phyloP scores from a whole-genome alignment of 1,284 basidiomycete species.

The Ganoderma resinaceum region DNA sequence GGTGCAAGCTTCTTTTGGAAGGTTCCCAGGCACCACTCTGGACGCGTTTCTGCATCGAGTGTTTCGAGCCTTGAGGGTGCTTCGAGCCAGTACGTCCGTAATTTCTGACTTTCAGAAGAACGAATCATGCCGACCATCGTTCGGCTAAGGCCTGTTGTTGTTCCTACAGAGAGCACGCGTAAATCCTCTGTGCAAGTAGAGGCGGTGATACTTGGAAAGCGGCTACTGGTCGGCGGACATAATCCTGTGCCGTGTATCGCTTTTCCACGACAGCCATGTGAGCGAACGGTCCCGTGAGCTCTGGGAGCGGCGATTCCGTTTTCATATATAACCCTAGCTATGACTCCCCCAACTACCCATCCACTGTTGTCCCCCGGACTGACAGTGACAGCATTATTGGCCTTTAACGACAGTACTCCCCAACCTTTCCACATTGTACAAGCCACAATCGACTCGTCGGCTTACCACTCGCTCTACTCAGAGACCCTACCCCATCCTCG shows the following conservation, averaged over 20 bases:
- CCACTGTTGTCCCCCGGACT: background rate
- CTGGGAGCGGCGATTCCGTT: background rate
- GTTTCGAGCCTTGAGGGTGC: background rate
- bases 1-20: background rate
- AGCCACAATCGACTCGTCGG: background rate
- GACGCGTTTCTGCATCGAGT: background rate
- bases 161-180: background rate
- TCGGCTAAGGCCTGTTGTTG: background rate
- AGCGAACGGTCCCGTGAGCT: background rate
- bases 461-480: background rate
- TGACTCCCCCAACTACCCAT: background rate
- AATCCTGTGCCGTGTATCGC: background rate
- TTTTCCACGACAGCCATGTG: background rate
- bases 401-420: background rate
- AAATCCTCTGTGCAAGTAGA: background rate
- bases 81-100: background rate
- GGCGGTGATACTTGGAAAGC: background rate
- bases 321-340: background rate
- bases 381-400: background rate
- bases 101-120: background rate
- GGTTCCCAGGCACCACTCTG: background rate
- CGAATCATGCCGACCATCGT: background rate
- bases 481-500: background rate
- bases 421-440: background rate
- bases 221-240: background rate